phyloP scores from a whole-genome alignment of 495 filamentous ascomycete species.

The Talaromyces wortmannii region DNA sequence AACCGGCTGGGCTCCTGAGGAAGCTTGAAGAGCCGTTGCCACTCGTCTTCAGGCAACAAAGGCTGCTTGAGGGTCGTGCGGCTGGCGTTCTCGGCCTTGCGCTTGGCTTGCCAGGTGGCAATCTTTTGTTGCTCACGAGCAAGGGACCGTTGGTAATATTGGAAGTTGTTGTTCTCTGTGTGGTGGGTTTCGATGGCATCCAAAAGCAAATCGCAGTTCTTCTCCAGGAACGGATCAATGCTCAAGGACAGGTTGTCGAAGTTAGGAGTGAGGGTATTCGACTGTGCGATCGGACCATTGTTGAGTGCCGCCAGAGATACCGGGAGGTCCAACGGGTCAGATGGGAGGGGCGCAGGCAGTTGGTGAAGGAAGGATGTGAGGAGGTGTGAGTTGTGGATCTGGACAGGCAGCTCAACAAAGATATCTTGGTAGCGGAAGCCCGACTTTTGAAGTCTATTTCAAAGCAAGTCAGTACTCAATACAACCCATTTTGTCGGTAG shows the following conservation, averaged over 20 bases:
- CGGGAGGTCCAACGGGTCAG: constrained; percentile 60
- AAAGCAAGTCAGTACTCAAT: neutral
- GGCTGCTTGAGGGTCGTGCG: constrained; percentile 81
- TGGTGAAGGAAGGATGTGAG: constrained; percentile 93
- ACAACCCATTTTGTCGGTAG: neutral
- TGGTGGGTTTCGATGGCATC: constrained; percentile 97
- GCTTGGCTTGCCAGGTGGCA: constrained; percentile 88
- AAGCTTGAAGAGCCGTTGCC: constrained; percentile 95
- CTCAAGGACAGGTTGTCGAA: constrained; percentile 82
- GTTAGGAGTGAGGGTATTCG: constrained; percentile 71
- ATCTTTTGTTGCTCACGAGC: constrained; percentile 95
- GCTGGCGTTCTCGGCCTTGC: constrained; percentile 86
- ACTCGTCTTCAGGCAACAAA: constrained; percentile 91
- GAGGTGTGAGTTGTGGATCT: constrained; percentile 94
- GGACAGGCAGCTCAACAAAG: constrained; percentile 82
- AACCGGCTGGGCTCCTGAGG: constrained; percentile 87
- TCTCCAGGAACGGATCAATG: constrained; percentile 98
- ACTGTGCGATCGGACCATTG: constrained; percentile 35
- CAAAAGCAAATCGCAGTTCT: constrained; percentile 90
- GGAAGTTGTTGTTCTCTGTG: constrained; percentile 97
- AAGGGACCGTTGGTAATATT: constrained; percentile 96
- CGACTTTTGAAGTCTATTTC: constrained; percentile 74
- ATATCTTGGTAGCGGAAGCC: constrained; percentile 92
- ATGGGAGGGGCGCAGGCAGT: constrained; percentile 55
- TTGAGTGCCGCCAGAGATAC: constrained; percentile 68